Evolutionary conservation across 345 rosid species (phyloP).

Genomic region (Tarenaya hassleriana): DNA sequence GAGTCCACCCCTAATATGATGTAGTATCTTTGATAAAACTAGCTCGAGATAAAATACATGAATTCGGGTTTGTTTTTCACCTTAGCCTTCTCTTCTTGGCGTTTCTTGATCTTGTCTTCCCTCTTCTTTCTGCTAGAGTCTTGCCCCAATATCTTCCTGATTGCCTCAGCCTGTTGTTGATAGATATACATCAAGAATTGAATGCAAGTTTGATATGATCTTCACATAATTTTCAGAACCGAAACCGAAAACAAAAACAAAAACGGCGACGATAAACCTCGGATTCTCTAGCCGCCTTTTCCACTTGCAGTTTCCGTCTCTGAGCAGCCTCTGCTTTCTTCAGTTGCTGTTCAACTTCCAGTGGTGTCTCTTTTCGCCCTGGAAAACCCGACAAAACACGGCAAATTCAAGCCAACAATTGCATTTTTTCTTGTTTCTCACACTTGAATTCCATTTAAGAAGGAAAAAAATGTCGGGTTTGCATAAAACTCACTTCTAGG

Average conservation of each 20-base stretch:
- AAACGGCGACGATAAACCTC: constrained; percentile 47
- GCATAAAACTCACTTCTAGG: constrained; percentile 64
- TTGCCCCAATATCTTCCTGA: constrained; percentile 90
- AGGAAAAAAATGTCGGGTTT: constrained; percentile 3
- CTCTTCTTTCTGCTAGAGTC: constrained; percentile 81
- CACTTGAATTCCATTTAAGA: too few relatives aligned
- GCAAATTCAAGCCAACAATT: background rate
- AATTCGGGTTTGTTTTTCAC: constrained; percentile 26
- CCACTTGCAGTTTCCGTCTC: constrained; percentile 81
- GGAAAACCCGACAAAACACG: constrained; percentile 14
- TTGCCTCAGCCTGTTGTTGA: constrained; percentile 87
- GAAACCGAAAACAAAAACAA: constrained; percentile 1
- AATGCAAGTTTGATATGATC: constrained; percentile 4
- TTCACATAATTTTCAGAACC: background rate
- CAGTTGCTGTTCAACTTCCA: constrained; percentile 77
- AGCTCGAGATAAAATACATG: background rate
- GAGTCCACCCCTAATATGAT: too few relatives aligned
- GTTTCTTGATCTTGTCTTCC: constrained; percentile 75
- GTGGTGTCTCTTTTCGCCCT: constrained; percentile 79
- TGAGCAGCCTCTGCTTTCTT: constrained; percentile 93
- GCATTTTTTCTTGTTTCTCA: too few relatives aligned
- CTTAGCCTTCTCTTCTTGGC: constrained; percentile 76
- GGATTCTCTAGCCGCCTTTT: constrained; percentile 77
- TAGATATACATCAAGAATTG: background rate
- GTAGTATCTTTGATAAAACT: background rate